Conservation (phyloP, 106 monocot genomes). For the Apostasia shenzhenica region DNA sequence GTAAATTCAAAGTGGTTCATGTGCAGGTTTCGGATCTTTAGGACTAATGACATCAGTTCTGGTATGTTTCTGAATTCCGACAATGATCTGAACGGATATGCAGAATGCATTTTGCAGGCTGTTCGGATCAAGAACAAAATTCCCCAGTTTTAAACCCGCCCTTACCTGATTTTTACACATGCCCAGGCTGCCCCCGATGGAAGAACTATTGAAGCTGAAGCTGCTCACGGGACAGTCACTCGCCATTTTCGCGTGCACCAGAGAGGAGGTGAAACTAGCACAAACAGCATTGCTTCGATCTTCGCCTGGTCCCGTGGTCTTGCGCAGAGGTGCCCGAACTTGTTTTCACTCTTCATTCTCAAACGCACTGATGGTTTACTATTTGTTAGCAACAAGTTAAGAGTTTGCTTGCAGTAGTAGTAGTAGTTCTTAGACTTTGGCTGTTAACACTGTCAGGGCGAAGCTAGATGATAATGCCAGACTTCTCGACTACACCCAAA, state of each 20-base stretch:
- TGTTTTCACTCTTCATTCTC: neutral
- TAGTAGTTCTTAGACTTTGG: neutral
- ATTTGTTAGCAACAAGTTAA: too few species aligned
- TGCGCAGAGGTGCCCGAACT: constrained; percentile 52
- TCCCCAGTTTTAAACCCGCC: too few species aligned
- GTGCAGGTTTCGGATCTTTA: constrained; percentile 90
- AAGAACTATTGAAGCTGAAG: constrained; percentile 94
- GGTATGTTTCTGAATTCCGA: constrained; percentile 18
- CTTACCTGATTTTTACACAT: too few species aligned
- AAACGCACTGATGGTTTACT: neutral
- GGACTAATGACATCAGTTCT: constrained; percentile 97
- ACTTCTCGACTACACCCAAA: constrained; percentile 64
- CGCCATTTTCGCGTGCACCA: constrained; percentile 86
- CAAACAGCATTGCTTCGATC: constrained; percentile 96
- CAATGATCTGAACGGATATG: too few species aligned
- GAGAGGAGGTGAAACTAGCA: constrained; percentile 89
- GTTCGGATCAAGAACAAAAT: too few species aligned
- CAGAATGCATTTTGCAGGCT: too few species aligned
- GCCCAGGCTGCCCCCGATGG: constrained; percentile 81
- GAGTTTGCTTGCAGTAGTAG: neutral
- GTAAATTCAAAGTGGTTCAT: neutral
- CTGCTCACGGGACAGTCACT: constrained; percentile 96
- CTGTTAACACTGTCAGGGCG: constrained; percentile 42
- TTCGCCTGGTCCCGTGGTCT: constrained; percentile 92
- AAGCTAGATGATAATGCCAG: constrained; percentile 65